Percentiles rank a stretch among this genome's conserved stretches.
These are phyloP conservation scores for Moricandia arvensis DNA, from an alignment of 345 rosid genomes.

Conservation along the genomic window DNA sequence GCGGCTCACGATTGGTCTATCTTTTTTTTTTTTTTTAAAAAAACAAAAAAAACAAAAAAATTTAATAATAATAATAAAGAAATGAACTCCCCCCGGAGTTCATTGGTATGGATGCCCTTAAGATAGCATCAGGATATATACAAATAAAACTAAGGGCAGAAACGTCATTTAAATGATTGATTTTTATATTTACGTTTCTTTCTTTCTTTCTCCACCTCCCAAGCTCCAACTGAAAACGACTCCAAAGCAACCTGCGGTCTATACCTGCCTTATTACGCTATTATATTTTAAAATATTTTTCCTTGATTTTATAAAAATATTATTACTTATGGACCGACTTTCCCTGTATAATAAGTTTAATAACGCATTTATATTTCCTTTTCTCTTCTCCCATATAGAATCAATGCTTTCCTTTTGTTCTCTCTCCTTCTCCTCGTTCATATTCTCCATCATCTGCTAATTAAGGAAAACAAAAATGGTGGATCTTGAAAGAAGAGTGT, in stretches of 20 bases:
- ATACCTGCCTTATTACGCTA: constrained; percentile 48
- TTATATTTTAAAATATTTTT: constrained; percentile 8
- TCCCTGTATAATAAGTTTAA: constrained; percentile 15
- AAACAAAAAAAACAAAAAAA: too few relatives aligned
- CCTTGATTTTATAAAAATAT: constrained; percentile 18
- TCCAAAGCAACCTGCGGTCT: constrained; percentile 83
- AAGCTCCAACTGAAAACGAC: constrained; percentile 69
- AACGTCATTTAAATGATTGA: constrained; percentile 37
- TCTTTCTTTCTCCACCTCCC: constrained; percentile 47
- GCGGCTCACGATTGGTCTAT: too few relatives aligned
- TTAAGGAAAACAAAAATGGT: constrained; percentile 49
- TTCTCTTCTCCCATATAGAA: constrained; percentile 24
- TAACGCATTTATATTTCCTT: constrained; percentile 14
- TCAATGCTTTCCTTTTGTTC: constrained; percentile 13
- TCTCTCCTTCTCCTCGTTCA: constrained; percentile 19
- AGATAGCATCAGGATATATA: background rate
- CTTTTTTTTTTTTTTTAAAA: too few relatives aligned
- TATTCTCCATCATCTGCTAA: constrained; percentile 20
- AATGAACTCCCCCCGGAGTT: too few relatives aligned
- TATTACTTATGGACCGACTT: constrained; percentile 36
- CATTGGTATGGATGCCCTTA: too few relatives aligned
- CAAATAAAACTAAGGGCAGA: constrained; percentile 33
- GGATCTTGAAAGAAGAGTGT: constrained; percentile 70
- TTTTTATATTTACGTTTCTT: constrained; percentile 38
- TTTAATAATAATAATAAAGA: too few relatives aligned